A percentile compares a stretch with the other conserved stretches of the same genome.
These are phyloP conservation scores for Penstemon barbatus DNA, from an alignment of 257 asterid genomes.

Conservation along the genomic window DNA sequence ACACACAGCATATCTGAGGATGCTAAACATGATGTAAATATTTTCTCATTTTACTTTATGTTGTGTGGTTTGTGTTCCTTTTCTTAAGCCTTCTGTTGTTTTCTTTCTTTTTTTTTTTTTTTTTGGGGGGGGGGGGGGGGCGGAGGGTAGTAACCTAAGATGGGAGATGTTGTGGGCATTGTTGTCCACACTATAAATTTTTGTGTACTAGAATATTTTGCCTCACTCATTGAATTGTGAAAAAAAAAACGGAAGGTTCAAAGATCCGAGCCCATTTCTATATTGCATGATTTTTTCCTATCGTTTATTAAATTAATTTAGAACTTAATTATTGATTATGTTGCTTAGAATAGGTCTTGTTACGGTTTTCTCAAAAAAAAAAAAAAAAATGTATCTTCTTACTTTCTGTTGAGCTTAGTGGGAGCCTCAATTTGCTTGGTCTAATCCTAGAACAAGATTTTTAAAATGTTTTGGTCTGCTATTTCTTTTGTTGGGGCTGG, in stretches of 20 bases:
- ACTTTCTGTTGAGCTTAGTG: no score
- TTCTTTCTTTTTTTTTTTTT: not conserved
- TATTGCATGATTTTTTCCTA: not conserved
- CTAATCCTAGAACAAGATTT: not conserved
- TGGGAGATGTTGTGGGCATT: no score
- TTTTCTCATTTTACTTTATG: not conserved
- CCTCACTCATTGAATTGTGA: not conserved
- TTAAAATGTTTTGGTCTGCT: not conserved
- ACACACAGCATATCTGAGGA: slow-evolving; percentile 39
- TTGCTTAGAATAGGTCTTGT: not conserved
- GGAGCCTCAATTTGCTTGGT: not conserved
- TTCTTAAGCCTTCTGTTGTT: not conserved
- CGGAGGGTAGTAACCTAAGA: not conserved
- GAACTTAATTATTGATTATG: not conserved
- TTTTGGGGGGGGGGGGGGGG: not conserved
- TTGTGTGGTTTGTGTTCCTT: not conserved
- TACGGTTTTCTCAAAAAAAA: no score
- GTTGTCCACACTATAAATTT: not conserved
- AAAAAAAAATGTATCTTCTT: no score
- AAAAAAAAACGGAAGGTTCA: not conserved
- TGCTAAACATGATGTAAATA: slow-evolving; percentile 39
- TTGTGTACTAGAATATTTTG: not conserved
- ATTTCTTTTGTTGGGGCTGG: not conserved
- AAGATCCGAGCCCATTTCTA: not conserved
- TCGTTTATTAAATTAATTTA: not conserved